Conservation (phyloP, 352 stramenopile genomes). For the Pythium volutum region DNA sequence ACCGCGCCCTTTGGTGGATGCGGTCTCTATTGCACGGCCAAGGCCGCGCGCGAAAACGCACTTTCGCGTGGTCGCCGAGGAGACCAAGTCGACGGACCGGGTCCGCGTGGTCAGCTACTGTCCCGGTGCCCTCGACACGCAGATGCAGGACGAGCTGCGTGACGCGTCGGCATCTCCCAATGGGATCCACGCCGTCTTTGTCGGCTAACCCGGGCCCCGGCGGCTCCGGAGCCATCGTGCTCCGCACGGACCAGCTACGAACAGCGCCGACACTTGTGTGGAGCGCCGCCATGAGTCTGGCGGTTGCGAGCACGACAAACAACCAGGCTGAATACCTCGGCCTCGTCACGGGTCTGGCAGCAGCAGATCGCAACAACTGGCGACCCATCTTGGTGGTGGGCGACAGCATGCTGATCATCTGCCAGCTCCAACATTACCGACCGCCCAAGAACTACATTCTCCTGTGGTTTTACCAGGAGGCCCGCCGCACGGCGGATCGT, state of each 20-base stretch:
- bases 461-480: background rate
- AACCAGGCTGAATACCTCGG: constrained; percentile 1
- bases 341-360: background rate
- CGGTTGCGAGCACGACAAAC: background rate
- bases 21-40: constrained; percentile 74
- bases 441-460: background rate
- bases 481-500: background rate
- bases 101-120: constrained; percentile 83
- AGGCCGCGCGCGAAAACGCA: constrained; percentile 89
- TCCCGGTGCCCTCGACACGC: constrained; percentile 83
- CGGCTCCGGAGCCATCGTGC: background rate
- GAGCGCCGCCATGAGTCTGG: background rate
- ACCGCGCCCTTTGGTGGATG: background rate
- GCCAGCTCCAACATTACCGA: background rate
- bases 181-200: constrained; percentile 5
- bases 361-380: background rate
- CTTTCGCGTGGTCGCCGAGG: constrained; percentile 55
- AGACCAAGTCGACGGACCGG: constrained; percentile 33
- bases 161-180: constrained; percentile 25
- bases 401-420: background rate
- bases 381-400: background rate
- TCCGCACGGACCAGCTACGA: background rate
- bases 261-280: background rate
- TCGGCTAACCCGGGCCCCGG: no score
- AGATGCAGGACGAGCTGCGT: constrained; percentile 73